Evolutionary conservation across 164 flowering plant species (phyloP).

Genomic region (Akebia trifoliata): DNA sequence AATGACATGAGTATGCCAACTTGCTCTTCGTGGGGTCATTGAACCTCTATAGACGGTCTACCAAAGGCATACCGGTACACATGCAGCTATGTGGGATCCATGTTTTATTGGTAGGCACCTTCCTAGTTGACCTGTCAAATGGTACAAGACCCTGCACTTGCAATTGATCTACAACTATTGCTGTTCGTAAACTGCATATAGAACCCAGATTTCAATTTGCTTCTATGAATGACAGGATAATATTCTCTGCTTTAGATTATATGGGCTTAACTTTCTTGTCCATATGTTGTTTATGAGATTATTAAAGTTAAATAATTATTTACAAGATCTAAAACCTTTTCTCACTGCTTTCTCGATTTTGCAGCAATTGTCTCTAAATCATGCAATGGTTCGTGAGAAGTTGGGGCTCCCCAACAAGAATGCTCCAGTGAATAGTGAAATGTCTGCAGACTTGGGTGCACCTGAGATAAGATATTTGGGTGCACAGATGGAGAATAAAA

Average conservation of each 20-base stretch:
- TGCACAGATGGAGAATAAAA: constrained; percentile 11
- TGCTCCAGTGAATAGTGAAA: constrained; percentile 16
- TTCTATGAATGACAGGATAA: not conserved
- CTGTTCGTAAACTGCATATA: not conserved
- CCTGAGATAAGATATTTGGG: constrained; percentile 14
- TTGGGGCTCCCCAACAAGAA: constrained; percentile 48
- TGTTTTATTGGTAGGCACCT: too few relatives aligned
- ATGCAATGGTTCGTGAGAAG: constrained; percentile 46
- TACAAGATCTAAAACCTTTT: not conserved
- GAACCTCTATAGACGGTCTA: too few relatives aligned
- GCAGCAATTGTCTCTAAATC: constrained; percentile 63
- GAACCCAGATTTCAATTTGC: not conserved
- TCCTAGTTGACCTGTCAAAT: too few relatives aligned
- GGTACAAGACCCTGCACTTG: too few relatives aligned
- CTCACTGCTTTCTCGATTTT: constrained; percentile 8
- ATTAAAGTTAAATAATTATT: not conserved
- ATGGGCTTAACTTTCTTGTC: not conserved
- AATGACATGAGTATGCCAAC: too few relatives aligned
- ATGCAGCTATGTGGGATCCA: too few relatives aligned
- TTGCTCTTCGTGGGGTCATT: too few relatives aligned
- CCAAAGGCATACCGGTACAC: too few relatives aligned
- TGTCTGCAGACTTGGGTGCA: constrained; percentile 16
- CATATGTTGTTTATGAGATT: constrained; percentile 1
- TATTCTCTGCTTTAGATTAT: too few relatives aligned
- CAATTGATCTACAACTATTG: too few relatives aligned